Evolutionary conservation across 331 rosid species (phyloP).

Genomic region (Telfairia occidentalis): DNA sequence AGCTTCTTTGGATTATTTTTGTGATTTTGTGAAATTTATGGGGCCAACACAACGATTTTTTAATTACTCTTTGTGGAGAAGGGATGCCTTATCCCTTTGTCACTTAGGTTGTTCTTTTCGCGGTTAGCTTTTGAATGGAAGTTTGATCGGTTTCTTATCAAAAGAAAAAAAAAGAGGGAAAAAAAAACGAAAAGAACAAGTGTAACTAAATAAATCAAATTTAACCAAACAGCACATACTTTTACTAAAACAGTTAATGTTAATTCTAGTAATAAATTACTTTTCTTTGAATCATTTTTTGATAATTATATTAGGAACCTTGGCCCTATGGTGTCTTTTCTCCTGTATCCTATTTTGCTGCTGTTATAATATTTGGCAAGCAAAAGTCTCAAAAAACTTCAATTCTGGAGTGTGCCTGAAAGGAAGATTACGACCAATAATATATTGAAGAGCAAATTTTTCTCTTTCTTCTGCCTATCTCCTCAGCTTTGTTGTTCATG

Average conservation of each 20-base stretch:
- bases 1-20: too few relatives aligned
- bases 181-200: too few relatives aligned
- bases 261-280: not conserved
- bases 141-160: too few relatives aligned
- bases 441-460: not conserved
- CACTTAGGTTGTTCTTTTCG: too few relatives aligned
- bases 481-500: not conserved
- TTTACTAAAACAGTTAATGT: not conserved
- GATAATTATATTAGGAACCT: not conserved
- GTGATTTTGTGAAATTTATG: too few relatives aligned
- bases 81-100: too few relatives aligned
- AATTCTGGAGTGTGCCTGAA: not conserved
- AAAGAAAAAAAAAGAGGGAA: too few relatives aligned
- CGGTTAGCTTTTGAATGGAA: too few relatives aligned
- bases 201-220: not conserved
- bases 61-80: too few relatives aligned
- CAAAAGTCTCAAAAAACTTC: not conserved
- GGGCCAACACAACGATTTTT: too few relatives aligned
- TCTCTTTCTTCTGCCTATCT: not conserved
- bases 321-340: not conserved
- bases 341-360: not conserved
- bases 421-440: not conserved
- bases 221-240: not conserved
- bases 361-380: not conserved
- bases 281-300: not conserved